Base-by-base conservation (phyloP, 352 stramenopile species). In the Phytophthora syringae region DNA sequence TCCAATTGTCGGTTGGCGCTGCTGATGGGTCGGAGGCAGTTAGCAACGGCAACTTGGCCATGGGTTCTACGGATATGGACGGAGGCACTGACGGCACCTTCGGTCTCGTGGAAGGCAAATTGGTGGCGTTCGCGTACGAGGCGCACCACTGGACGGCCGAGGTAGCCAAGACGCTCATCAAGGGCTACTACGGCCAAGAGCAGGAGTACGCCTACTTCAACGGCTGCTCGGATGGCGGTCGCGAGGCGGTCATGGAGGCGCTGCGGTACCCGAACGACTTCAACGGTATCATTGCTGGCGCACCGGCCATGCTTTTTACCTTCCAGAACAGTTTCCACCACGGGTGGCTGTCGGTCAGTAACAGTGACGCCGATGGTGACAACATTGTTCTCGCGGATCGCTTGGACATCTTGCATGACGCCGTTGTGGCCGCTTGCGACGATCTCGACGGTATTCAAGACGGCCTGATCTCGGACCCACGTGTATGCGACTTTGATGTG, bases 291-390 rank as follows among this genome's bases (percentile, higher is more conserved):
- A 64, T 81, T 34, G 73, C 73, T 20, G 73, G 69, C 1, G 73
- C 73, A 2, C 70, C 73, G 2, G 73, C 73, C 5, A 76, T 80
- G 64, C 24, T 78, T n/a, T 80, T 80, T 58, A 63, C 56, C 13
- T 68, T 80, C 34, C 73, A 81, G 62, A 81, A 81, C 51, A 72
- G 58, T 34, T 65, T 81, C 48, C 73, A 81, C 59, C 73, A 81
- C 54, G 73, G 57, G 1, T 81, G 73, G 73, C 62, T 81, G 2
- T 48, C 70, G 1, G 40, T 52, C 20, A 77, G 62, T 37, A 83
- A 80, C 65, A 70, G 60, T 6, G 58, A 70, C 39, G 51, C 25
- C 12, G 51, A 76, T 16, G 64, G 59, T 6, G 61, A 74, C 20
- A 54, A 57, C 18, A 54, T 77, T 10, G 12, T 80, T 10, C 42